Conservation (phyloP, 306 rosid genomes). For the Acacia acuminata region DNA sequence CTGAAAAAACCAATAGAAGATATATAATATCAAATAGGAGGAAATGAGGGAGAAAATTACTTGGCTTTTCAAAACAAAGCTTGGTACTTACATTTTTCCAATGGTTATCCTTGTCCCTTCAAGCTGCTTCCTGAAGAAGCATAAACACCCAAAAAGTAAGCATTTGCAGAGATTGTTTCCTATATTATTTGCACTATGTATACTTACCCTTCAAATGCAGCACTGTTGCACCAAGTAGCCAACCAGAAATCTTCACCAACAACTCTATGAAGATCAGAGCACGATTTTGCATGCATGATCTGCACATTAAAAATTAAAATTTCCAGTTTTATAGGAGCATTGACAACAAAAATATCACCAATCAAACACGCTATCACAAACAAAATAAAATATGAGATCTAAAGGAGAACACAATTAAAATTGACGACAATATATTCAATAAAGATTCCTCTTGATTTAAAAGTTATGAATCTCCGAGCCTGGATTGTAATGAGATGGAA, state of each 20-base stretch:
- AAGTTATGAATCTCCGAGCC: conserved; percentile 13
- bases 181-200: conserved; percentile 21
- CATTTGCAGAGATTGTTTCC: conserved; percentile 28
- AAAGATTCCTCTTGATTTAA: not conserved
- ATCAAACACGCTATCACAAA: not conserved
- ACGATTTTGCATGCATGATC: conserved; percentile 81
- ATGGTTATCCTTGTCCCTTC: conserved; percentile 94
- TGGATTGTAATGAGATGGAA: conserved; percentile 23
- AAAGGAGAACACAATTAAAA: not conserved
- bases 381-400: conserved; percentile 6
- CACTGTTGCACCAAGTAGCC: conserved; percentile 93
- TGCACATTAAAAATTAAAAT: conserved; percentile 43
- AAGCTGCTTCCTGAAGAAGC: conserved; percentile 85
- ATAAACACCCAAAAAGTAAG: conserved; percentile 38
- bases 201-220: conserved; percentile 82
- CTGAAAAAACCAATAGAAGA: conserved; percentile 42
- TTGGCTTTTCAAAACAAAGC: conserved; percentile 31
- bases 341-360: not conserved
- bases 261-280: conserved; percentile 75
- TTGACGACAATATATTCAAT: not conserved
- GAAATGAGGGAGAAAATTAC: conserved; percentile 25
- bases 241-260: conserved; percentile 96
- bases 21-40: not conserved
- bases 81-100: conserved; percentile 48
- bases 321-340: not conserved